These are phyloP conservation scores for Coffea canephora DNA, from an alignment of 257 asterid species.

Conservation along the genomic window DNA sequence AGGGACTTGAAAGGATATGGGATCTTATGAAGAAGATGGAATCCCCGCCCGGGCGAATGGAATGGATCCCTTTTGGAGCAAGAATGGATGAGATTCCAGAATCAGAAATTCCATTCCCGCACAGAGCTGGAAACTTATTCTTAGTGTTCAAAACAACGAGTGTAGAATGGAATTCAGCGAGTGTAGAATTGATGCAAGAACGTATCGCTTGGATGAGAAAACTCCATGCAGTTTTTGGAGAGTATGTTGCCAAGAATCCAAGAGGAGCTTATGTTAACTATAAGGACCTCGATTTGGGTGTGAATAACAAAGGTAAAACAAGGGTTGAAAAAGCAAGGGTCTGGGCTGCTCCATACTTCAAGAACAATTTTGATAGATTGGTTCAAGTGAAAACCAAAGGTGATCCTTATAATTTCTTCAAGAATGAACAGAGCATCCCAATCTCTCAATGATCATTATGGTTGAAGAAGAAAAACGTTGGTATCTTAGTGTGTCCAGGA, in stretches of 20 bases:
- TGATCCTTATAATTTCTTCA: conserved; percentile 13
- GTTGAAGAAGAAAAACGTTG: background rate
- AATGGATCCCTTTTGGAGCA: background rate
- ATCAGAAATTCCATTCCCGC: conserved; percentile 1
- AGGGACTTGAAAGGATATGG: conserved; percentile 1
- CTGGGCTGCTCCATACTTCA: conserved; percentile 6
- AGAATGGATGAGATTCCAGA: background rate
- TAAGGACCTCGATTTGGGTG: conserved; percentile 20
- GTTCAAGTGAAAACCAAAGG: background rate
- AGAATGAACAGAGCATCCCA: conserved; percentile 17
- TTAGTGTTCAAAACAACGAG: background rate
- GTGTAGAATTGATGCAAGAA: background rate
- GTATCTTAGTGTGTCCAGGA: background rate
- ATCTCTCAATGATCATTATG: too few relatives aligned
- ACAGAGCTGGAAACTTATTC: background rate
- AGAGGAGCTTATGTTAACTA: conserved; percentile 11
- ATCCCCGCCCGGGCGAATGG: background rate
- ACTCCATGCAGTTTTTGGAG: background rate
- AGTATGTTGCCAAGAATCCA: conserved; percentile 8
- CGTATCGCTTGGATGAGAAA: background rate
- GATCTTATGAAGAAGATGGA: too few relatives aligned
- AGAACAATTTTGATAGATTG: conserved; percentile 9
- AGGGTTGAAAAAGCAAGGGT: background rate
- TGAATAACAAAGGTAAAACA: background rate
- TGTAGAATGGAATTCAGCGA: background rate